These are phyloP conservation scores for Rhododendron ferrugineum DNA, from an alignment of 148 eudicot genomes.

Conservation along the genomic window DNA sequence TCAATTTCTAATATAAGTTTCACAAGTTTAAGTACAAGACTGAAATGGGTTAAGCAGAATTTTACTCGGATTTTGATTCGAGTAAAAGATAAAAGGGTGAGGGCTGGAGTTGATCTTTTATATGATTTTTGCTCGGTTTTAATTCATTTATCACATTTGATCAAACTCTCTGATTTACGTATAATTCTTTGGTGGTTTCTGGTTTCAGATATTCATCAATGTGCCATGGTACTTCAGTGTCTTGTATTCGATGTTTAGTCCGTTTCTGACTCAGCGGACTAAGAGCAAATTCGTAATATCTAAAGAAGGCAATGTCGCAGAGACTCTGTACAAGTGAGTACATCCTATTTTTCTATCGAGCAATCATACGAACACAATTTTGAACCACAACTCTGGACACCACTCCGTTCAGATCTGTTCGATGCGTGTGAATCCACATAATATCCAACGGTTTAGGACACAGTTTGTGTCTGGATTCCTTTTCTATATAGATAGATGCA, in stretches of 20 bases:
- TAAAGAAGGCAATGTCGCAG: constrained; percentile 73
- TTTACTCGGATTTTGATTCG: no score
- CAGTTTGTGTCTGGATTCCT: no score
- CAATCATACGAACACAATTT: no score
- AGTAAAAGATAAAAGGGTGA: no score
- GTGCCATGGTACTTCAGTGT: constrained; percentile 97
- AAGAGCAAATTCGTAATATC: constrained; percentile 96
- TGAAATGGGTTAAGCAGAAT: no score
- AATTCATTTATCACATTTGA: not conserved
- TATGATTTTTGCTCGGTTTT: not conserved
- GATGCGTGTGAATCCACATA: no score
- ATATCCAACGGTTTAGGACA: no score
- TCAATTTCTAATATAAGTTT: no score
- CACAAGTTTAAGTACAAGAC: no score
- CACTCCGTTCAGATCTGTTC: no score
- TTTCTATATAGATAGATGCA: not conserved
- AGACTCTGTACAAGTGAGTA: constrained; percentile 80
- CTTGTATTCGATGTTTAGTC: constrained; percentile 88
- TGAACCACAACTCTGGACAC: no score
- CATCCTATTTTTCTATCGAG: not conserved
- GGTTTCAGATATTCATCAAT: constrained; percentile 74
- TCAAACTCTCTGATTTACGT: no score
- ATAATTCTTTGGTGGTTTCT: not conserved
- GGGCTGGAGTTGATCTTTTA: not conserved
- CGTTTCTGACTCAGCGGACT: constrained; percentile 86